Evolutionary conservation across 345 rosid genomes (phyloP), one percentile per base, ranked within the genome.

Genomic region (Laguncularia racemosa): DNA sequence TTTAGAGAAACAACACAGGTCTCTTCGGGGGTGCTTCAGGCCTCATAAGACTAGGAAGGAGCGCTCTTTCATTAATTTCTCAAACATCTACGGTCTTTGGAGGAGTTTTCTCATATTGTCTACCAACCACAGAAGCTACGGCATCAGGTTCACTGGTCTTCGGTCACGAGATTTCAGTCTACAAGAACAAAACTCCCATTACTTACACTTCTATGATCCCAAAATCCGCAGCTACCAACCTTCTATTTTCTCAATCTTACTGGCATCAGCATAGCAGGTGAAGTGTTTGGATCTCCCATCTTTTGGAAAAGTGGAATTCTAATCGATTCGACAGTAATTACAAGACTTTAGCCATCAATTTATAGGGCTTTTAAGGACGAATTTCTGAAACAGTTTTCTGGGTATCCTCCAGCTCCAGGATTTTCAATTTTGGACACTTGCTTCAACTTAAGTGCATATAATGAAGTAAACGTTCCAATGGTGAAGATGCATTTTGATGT

Each of bases 1-100:
- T 62, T 54, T 67, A 5, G 88, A 81, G 86, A 66, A 78, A 76
- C 68, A 86, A 84, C 57, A 79, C 63, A 56, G 96, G 96, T 46
- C 69, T 92, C 17, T 92, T 89, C 28, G 98, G 96, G 18, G 87
- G 89, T 57, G 81, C 87, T 67, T 92, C 98, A 19, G 98, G 98
- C 26, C 71, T 92, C 8, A 63, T 89, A 82, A 96, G 98, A 7
- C 65, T 92, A 0, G 98, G 95, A 38, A 86, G 85, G 78, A 84
- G 89, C 56, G 64, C 71, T 11, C 66, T 83, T 40, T 92, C 98
- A 12, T 52, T 89, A 69, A 72, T 84, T 59, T 79, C 88, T 20
- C 98, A 92, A 67, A 74, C 89, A 51, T 58, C 62, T 10, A 48
- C 59, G 16, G 57, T 58, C 12, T 92, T 86, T 57, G 75, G 78